Percentiles rank a stretch among this genome's conserved stretches.
Evolutionary conservation across 495 filamentous ascomycete species (phyloP).

Genomic region (Margaritispora aquatica): DNA sequence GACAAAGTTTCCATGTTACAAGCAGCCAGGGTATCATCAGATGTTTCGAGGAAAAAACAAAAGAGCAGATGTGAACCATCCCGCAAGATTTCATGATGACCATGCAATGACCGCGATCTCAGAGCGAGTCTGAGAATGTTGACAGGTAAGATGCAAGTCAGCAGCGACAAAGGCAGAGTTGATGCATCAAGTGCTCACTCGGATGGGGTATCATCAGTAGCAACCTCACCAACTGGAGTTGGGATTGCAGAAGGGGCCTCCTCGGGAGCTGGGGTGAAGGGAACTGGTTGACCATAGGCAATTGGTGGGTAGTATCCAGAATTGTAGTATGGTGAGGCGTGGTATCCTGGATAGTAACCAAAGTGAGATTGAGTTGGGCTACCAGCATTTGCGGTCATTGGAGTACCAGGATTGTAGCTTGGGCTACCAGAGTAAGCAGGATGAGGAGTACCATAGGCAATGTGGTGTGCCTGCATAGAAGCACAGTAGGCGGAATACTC

Average conservation of each 20-base stretch:
- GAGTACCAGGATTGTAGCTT: neutral
- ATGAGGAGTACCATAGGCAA: neutral
- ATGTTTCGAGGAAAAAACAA: neutral
- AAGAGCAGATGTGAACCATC: neutral
- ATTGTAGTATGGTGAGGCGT: neutral
- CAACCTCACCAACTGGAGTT: conserved; percentile 2
- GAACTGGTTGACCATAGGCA: neutral
- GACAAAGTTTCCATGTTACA: neutral
- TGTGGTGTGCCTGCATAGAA: neutral
- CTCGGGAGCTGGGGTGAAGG: neutral
- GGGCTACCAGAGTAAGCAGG: neutral
- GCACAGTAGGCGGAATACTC: neutral
- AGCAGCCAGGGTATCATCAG: neutral
- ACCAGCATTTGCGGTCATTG: neutral
- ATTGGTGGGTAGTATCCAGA: neutral
- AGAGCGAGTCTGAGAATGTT: neutral
- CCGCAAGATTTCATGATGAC: neutral
- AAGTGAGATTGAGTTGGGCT: neutral
- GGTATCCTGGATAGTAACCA: neutral
- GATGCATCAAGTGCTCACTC: neutral
- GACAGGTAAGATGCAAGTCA: neutral
- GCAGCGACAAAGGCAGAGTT: neutral
- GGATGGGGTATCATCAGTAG: neutral
- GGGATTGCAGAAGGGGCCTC: conserved; percentile 1
- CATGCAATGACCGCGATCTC: neutral